Evolutionary conservation across 179 eudicot species (phyloP).

Genomic region (Beta corolliflora): DNA sequence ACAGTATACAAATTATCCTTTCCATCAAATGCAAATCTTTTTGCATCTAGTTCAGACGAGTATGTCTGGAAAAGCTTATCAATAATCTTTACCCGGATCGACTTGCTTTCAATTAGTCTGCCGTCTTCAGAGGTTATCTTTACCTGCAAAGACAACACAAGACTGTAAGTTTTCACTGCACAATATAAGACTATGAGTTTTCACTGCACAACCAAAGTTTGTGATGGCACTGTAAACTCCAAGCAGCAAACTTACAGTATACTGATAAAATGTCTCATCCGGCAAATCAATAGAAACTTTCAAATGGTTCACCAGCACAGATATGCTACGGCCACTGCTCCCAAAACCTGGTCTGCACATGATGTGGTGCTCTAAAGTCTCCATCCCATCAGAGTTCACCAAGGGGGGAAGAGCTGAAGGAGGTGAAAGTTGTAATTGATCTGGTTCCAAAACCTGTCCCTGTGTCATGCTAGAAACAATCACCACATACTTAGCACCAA

Average conservation of each 20-base stretch:
- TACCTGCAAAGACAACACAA: slow-evolving; percentile 54
- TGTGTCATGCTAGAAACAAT: slow-evolving; percentile 31
- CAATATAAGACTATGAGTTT: not conserved
- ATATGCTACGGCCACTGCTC: slow-evolving; percentile 52
- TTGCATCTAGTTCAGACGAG: slow-evolving; percentile 57
- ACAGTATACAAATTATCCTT: slow-evolving; percentile 67
- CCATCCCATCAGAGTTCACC: slow-evolving; percentile 37
- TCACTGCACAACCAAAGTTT: not conserved
- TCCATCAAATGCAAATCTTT: slow-evolving; percentile 73
- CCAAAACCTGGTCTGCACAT: slow-evolving; percentile 77
- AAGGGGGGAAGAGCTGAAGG: slow-evolving; percentile 37
- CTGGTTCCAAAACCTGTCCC: slow-evolving; percentile 27
- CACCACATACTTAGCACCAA: slow-evolving; percentile 10
- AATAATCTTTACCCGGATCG: slow-evolving; percentile 53
- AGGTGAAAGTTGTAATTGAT: slow-evolving; percentile 34
- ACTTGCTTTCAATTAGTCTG: slow-evolving; percentile 49
- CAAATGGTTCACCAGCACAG: slow-evolving; percentile 57
- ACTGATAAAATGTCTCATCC: slow-evolving; percentile 54
- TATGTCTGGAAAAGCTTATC: slow-evolving; percentile 57
- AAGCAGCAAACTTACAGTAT: slow-evolving; percentile 42
- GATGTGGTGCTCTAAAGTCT: slow-evolving; percentile 43
- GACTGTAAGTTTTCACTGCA: slow-evolving; percentile 10
- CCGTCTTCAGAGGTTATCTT: slow-evolving; percentile 55
- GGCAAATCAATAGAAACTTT: slow-evolving; percentile 40
- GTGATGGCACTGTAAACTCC: not conserved